Evolutionary conservation across 768 basidiomycete genomes (phyloP).

Genomic region (Clavulina sp.): DNA sequence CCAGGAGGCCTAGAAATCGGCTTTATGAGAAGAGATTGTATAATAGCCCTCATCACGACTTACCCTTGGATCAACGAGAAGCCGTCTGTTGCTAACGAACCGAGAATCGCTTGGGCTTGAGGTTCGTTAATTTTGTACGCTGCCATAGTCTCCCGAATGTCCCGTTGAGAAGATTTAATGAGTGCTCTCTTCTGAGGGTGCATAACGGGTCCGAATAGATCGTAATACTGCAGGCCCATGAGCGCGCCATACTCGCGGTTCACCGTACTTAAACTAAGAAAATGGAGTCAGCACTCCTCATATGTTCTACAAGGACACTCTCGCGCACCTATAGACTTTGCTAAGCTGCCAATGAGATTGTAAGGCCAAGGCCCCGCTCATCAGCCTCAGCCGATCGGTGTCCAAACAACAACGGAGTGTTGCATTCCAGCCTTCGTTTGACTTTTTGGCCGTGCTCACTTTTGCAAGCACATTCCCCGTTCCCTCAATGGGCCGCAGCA

Average conservation of each 20-base stretch:
- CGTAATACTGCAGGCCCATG: constrained; percentile 65
- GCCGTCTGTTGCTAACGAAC: constrained; percentile 50
- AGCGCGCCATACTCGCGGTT: constrained; percentile 87
- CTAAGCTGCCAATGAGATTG: constrained; percentile 53
- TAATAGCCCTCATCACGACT: constrained; percentile 11
- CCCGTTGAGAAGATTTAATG: constrained; percentile 11
- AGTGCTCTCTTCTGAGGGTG: constrained; percentile 37
- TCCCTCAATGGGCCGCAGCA: constrained; percentile 43
- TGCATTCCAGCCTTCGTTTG: constrained; percentile 33
- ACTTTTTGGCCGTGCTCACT: constrained; percentile 29
- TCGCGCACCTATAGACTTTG: constrained; percentile 64
- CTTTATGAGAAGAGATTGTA: not conserved
- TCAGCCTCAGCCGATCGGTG: constrained; percentile 13
- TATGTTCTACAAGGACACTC: constrained; percentile 2
- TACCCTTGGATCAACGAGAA: constrained; percentile 94
- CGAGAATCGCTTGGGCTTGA: constrained; percentile 76
- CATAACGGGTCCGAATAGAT: constrained; percentile 53
- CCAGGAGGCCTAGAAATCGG: constrained; percentile 64
- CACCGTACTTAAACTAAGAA: constrained; percentile 66
- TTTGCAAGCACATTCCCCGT: constrained; percentile 53
- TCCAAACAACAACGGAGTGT: constrained; percentile 37
- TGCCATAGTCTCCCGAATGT: constrained; percentile 44
- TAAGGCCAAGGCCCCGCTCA: constrained; percentile 45
- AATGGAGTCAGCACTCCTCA: constrained; percentile 2
- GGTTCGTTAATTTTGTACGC: constrained; percentile 75